Conservation (phyloP, 139 green algal genomes). For the Medakamo hakoo region DNA sequence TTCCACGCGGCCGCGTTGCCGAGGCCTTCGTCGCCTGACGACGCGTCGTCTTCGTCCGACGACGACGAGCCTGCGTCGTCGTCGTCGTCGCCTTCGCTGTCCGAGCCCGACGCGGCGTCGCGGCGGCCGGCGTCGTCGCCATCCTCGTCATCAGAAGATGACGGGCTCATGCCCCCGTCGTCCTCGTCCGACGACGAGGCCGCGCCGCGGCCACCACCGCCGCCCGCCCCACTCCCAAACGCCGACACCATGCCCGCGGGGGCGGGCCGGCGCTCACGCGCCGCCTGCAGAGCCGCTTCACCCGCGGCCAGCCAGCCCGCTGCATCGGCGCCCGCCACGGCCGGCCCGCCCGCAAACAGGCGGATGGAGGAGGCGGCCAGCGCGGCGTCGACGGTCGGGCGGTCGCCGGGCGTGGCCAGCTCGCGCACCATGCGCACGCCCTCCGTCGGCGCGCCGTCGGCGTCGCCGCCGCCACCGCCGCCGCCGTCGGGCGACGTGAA, state of each 20-base stretch:
- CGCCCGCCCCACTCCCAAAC: neutral
- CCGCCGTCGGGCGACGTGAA: neutral
- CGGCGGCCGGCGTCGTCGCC: slow-evolving; percentile 5
- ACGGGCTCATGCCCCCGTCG: slow-evolving; percentile 6
- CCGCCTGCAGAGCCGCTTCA: neutral
- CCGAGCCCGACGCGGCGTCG: neutral
- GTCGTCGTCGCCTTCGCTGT: slow-evolving; percentile 23
- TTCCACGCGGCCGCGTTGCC: slow-evolving; percentile 27
- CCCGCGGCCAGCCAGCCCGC: neutral
- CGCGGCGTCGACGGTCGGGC: neutral
- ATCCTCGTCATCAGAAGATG: slow-evolving; percentile 14
- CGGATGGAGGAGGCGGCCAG: neutral
- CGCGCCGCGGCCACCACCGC: neutral
- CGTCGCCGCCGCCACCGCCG: neutral
- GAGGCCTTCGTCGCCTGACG: slow-evolving; percentile 8
- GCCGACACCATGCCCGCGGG: neutral
- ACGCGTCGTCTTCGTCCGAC: neutral
- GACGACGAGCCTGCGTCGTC: slow-evolving; percentile 9
- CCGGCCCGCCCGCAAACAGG: slow-evolving; percentile 8
- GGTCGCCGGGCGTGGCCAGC: slow-evolving; percentile 36
- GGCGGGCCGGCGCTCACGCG: no score
- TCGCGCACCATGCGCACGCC: slow-evolving; percentile 74
- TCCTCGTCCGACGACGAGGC: slow-evolving; percentile 3
- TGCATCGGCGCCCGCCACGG: neutral
- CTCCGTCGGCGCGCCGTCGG: slow-evolving; percentile 13